Conservation (phyloP, 257 asterid genomes). For the Solanum bukasovii region DNA sequence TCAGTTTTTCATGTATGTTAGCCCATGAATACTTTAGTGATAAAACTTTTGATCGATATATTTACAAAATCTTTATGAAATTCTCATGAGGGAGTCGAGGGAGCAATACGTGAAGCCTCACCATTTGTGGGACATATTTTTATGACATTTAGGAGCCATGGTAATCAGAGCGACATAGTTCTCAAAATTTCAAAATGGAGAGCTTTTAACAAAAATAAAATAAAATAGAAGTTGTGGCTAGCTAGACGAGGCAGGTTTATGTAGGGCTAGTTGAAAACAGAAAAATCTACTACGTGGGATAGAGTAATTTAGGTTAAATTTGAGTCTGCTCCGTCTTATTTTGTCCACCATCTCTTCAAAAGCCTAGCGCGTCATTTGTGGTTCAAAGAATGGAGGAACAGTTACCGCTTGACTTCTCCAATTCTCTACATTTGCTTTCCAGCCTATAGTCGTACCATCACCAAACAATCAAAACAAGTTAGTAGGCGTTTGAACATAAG, state of each 20-base stretch:
- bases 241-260: background rate
- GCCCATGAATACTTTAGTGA: too few species aligned
- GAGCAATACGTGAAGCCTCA: background rate
- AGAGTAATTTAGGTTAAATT: background rate
- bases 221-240: background rate
- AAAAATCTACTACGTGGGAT: accelerated
- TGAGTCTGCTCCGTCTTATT: background rate
- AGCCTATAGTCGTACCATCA: background rate
- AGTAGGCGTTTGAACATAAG: background rate
- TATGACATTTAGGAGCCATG: background rate
- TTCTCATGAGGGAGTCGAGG: background rate
- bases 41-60: accelerated
- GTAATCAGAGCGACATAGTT: background rate
- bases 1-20: too few species aligned
- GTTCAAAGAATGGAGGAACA: background rate
- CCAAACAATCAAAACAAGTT: background rate
- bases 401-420: background rate
- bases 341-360: background rate
- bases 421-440: background rate
- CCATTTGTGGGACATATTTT: background rate
- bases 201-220: background rate
- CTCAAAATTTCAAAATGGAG: background rate
- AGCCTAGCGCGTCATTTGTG: background rate
- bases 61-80: background rate
- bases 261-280: background rate